Evolutionary conservation across 345 rosid species (phyloP).

Genomic region (Boechera stricta): DNA sequence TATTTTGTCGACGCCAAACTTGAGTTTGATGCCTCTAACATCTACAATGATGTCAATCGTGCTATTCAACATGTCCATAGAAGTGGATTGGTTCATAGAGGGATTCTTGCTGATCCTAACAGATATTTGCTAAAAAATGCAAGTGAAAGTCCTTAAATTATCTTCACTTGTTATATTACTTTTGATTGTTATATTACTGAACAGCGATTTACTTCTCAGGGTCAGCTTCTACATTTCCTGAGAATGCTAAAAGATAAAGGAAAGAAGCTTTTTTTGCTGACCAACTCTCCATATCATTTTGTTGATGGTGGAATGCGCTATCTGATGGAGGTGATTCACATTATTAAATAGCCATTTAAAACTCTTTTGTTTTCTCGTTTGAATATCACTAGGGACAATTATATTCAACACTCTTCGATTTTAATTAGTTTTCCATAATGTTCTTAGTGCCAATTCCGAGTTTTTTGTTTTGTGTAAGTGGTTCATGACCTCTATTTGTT

Average conservation of each 20-base stretch:
- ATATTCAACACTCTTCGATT: background rate
- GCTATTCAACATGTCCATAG: constrained; percentile 97
- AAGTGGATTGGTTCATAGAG: constrained; percentile 91
- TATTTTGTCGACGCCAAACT: constrained; percentile 89
- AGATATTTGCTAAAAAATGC: constrained; percentile 86
- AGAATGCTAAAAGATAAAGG: constrained; percentile 85
- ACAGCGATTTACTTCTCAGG: constrained; percentile 51
- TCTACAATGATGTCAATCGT: constrained; percentile 87
- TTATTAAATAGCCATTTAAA: background rate
- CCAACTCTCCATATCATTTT: constrained; percentile 93
- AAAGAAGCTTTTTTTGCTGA: constrained; percentile 90
- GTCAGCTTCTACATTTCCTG: constrained; percentile 65
- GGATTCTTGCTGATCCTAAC: constrained; percentile 83
- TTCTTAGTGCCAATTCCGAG: background rate
- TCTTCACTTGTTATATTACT: background rate
- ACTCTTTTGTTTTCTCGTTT: background rate
- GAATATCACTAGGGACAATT: background rate
- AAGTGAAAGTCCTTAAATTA: constrained; percentile 51
- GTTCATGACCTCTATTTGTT: constrained; percentile 14
- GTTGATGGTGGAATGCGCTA: constrained; percentile 95
- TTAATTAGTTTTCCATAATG: background rate
- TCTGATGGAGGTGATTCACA: constrained; percentile 79
- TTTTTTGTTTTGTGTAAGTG: constrained; percentile 9
- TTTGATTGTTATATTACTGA: constrained; percentile 5
- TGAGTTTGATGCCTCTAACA: constrained; percentile 93